Evolutionary conservation across 2,329 filamentous ascomycete genomes (phyloP), one percentile per base, ranked within the genome.

Genomic region (Penicillium capsulatum): DNA sequence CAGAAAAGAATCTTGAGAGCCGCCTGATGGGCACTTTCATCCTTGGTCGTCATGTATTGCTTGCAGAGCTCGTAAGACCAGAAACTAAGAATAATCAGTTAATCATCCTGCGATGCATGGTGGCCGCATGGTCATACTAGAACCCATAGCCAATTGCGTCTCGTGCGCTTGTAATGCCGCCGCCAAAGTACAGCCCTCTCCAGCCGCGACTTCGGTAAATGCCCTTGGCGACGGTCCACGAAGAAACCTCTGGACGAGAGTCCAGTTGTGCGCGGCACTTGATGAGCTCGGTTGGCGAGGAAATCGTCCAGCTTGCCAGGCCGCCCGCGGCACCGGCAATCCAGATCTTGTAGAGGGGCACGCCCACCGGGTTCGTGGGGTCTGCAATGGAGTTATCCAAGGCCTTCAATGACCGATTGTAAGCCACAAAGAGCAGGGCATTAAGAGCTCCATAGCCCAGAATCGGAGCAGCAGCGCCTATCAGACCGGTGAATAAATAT

Each of bases 81-180:
- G 64, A 97, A 97, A 60, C 77, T 79, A 42, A 42, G 5, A 3
- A 27, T 48, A 13, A 19, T 34, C 16, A 38, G 11, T 24, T 32
- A 28, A 40, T 50, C 15, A 5, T n/a, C 26, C 26, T 14, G 13
- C 4, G 26, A 28, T n/a, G 10, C 6, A 11, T 14, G 10, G 26
- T n/a, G 11, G 10, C 5, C 9, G 26, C 26, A 4, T n/a, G 6
- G 4, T 7, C 74, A 55, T 71, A 80, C 76, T 96, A 97, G 64
- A 96, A 96, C 0, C 90, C 91, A 66, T 96, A 97, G n/a, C 91
- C 91, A 39, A 96, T 77, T 42, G 84, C 83, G 65, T 97, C 91
- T 34, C 91, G 76, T 28, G 91, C 60, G 37, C 84, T 86, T 1
- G 91, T 97, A 11, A 96, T 80, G 0, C 70, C 72, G 14, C 91